Base-by-base conservation (phyloP, 2,329 filamentous ascomycete species). In the Hymenoscyphus occultus region DNA sequence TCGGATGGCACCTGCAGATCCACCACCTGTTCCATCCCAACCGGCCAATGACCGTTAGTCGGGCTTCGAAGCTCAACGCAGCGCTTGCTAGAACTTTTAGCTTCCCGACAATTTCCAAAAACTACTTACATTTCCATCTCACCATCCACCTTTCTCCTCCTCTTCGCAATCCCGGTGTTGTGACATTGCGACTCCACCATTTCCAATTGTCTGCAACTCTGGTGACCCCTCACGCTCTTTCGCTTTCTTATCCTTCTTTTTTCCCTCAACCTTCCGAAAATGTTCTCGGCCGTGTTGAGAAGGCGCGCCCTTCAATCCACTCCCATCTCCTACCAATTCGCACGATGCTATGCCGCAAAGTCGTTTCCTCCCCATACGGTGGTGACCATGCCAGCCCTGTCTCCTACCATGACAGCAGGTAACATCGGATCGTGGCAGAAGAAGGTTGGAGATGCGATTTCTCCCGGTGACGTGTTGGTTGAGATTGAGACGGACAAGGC, bases 401-500 rank as follows among this genome's bases (percentile, higher is more conserved):
- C 95, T 69, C 95, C 95, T 63, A 99, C 95, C 73, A 99, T 99
- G 95, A 93, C 91, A 70, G 84, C 91, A 68, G 95, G 95, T 78
- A 97, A 96, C 83, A 96, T 99, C 79, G 96, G 95, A 74, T 83
- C 88, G 70, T 99, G 95, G 95, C 92, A 98, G 83, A 99, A 98
- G 87, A 96, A 97, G 83, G 84, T 88, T 71, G 95, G 95, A 77
- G 95, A 99, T 79, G 76, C 83, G 69, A 89, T 99, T 78, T 83
- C 86, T 65, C 93, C 96, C 61, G 95, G 95, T 78, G 95, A 99
- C 78, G 95, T 99, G 58, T 83, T 99, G 73, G 93, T 97, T 72
- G 93, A 97, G 84, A 97, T 98, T 75, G 95, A 99, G 86, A 99
- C 95, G 74, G 95, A 99, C 82, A 99, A 99, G 86, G 95, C 95